Conservation (phyloP, 495 filamentous ascomycete species). For the Aspergillus incahuasiensis region DNA sequence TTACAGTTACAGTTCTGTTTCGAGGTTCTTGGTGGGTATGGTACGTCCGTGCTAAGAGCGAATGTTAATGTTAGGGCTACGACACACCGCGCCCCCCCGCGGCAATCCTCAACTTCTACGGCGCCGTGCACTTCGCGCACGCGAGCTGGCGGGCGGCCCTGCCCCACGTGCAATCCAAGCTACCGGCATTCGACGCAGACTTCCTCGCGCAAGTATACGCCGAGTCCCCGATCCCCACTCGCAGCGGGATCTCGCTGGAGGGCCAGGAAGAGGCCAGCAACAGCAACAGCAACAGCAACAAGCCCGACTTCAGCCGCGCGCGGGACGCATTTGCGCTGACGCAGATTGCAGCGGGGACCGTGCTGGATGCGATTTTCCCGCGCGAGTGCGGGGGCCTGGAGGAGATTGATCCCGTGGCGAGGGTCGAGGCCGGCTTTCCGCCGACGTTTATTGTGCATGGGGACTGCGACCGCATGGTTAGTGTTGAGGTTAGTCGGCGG, state of each 20-base stretch:
- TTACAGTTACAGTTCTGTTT: no score
- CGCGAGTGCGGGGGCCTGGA: background rate
- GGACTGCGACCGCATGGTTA: constrained; percentile 25
- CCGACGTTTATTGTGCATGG: constrained; percentile 34
- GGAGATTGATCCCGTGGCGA: constrained; percentile 23
- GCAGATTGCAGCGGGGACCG: constrained; percentile 30
- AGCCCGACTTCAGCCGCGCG: constrained; percentile 26
- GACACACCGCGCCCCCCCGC: constrained; percentile 19
- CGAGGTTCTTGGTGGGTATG: no score
- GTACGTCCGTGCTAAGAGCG: no score
- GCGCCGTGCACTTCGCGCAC: constrained; percentile 31
- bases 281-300: no score
- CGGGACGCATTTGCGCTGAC: constrained; percentile 36
- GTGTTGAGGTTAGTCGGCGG: constrained; percentile 25
- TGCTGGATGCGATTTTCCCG: constrained; percentile 25
- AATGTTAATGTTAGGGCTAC: no score
- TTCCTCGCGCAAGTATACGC: constrained; percentile 28
- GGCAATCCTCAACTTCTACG: constrained; percentile 36
- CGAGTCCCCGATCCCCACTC: constrained; percentile 25
- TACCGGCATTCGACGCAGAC: constrained; percentile 14
- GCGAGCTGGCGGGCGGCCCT: constrained; percentile 58
- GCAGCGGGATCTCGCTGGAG: constrained; percentile 31
- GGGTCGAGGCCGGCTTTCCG: constrained; percentile 21
- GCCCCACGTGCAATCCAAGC: constrained; percentile 51
- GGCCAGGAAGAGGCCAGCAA: constrained; percentile 17